phyloP scores from a whole-genome alignment of 139 green algal genomes.

The Dunaliella primolecta region DNA sequence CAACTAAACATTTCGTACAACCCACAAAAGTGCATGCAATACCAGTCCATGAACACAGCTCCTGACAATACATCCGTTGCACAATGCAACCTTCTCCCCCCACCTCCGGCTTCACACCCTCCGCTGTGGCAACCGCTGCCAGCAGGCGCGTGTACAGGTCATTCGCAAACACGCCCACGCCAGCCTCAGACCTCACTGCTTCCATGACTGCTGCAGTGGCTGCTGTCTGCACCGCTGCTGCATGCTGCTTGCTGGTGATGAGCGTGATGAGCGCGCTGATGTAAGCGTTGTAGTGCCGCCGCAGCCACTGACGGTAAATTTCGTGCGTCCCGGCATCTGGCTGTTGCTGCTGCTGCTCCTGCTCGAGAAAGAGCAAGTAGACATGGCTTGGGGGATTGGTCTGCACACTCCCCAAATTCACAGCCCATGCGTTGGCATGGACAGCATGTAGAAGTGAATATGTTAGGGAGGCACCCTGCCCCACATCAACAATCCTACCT shows the following conservation, averaged over 20 bases:
- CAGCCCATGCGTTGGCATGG: too few species aligned
- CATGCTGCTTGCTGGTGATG: slow-evolving; percentile 1
- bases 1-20: too few species aligned
- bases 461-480: too few species aligned
- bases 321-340: neutral
- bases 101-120: slow-evolving; percentile 30
- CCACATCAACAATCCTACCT: too few species aligned
- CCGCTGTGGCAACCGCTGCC: slow-evolving; percentile 17
- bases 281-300: slow-evolving; percentile 47
- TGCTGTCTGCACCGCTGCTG: slow-evolving; percentile 34
- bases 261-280: slow-evolving; percentile 29
- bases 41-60: too few species aligned
- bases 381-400: too few species aligned
- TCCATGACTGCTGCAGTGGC: slow-evolving; percentile 61
- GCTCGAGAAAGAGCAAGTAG: too few species aligned
- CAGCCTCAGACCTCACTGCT: slow-evolving; percentile 41
- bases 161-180: slow-evolving; percentile 37
- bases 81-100: too few species aligned
- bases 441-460: too few species aligned
- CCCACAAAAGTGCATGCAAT: too few species aligned
- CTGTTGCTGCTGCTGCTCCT: neutral
- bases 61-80: too few species aligned
- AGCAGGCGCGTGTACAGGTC: slow-evolving; percentile 47
- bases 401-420: too few species aligned
- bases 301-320: slow-evolving; percentile 35